Base-by-base conservation (phyloP, 139 green algal genomes). In the Tetraselmis chui region DNA sequence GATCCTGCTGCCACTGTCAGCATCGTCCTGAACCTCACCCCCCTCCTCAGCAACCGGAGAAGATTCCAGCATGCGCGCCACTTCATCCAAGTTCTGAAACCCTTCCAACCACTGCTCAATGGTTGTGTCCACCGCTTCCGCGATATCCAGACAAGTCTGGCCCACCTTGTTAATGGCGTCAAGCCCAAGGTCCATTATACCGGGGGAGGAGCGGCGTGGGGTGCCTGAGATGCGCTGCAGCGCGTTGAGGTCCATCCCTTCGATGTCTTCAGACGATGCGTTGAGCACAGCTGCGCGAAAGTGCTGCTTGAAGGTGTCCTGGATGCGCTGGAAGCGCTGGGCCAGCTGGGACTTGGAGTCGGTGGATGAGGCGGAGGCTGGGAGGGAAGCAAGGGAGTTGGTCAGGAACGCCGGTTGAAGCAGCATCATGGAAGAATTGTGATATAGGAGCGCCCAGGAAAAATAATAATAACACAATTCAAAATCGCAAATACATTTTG, bases 41-140 rank as follows among this genome's bases (percentile, higher is more conserved):
- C 31, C 28, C 29, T 29, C 11, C 29, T 27, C 28, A 24, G 31
- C 32, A 23, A 29, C 28, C 0, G 29, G 28, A 30, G 32, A 79
- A 18, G 29, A 30, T 0, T 30, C 29, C 29, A 79, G 76, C 76
- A 79, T 2, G 29, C 29, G 29, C 29, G 27, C 28, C 76, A 79
- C 29, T 26, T 31, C 2, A 11, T 29, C 76, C 23, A 30, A 1
- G 29, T 1, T 25, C 29, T 79, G 76, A 30, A 23, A 24, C 28
- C 31, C 23, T 74, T 83, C 80, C 28, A 83, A 79, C 0, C 77
- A 30, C 45, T 78, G 59, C 80, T 83, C 80, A 5, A 83, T 76
- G n/a, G 74, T 30, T 24, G 30, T 28, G 80, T 83, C 80, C 59
- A 83, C 28, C 24, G 27, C 59, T 26, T 32, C 77, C 29, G 80